Percentiles rank a stretch among this genome's conserved stretches.
phyloP scores from a whole-genome alignment of 2,329 filamentous ascomycete genomes.

The Penicillium verrucosum region DNA sequence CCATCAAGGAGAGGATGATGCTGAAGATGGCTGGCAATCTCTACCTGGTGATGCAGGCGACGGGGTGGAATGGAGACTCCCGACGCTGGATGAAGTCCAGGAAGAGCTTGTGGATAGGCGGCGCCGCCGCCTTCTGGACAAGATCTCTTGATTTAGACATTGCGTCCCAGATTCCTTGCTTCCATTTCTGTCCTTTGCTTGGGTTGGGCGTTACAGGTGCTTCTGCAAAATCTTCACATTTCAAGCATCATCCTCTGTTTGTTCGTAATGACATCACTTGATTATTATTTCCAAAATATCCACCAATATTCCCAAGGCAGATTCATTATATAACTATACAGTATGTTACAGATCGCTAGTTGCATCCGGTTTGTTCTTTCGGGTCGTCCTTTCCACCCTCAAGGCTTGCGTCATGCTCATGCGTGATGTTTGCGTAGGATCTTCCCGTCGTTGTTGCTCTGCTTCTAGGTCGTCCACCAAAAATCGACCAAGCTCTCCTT shows the following conservation, averaged over 20 bases:
- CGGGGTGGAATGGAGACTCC: constrained; percentile 76
- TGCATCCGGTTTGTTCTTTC: constrained; percentile 25
- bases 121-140: constrained; percentile 78
- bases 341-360: constrained; percentile 20
- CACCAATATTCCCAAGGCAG: neutral
- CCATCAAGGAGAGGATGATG: constrained; percentile 54
- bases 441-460: constrained; percentile 53
- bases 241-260: constrained; percentile 16
- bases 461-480: constrained; percentile 72
- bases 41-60: constrained; percentile 85
- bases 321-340: constrained; percentile 26
- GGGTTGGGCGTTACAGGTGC: constrained; percentile 24
- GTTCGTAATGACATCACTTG: constrained; percentile 13
- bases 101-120: constrained; percentile 85
- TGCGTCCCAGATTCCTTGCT: constrained; percentile 5
- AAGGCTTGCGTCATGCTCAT: constrained; percentile 46
- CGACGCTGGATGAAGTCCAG: constrained; percentile 88
- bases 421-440: constrained; percentile 29
- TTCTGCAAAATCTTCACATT: constrained; percentile 21
- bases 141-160: constrained; percentile 53
- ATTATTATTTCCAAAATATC: constrained; percentile 4
- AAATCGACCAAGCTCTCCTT: constrained; percentile 71
- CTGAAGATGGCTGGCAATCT: constrained; percentile 72
- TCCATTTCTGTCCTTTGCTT: constrained; percentile 14
- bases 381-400: constrained; percentile 38